phyloP scores from a whole-genome alignment of 768 basidiomycete genomes.

The Strobilomyces echinocephalus region DNA sequence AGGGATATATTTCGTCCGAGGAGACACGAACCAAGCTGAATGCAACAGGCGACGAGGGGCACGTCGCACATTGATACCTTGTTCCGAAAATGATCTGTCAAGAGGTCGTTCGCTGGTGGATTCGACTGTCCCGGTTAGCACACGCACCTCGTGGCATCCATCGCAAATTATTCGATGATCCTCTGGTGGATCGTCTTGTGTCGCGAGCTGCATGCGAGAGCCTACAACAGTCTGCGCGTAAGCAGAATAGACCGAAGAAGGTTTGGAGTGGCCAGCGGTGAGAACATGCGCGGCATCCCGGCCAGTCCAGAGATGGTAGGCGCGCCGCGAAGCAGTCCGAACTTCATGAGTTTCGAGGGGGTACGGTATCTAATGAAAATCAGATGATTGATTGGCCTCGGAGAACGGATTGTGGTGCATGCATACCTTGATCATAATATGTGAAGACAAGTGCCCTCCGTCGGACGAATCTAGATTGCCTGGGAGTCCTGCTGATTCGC shows the following conservation, averaged over 20 bases:
- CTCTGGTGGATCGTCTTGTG: constrained; percentile 29
- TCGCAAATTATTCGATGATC: constrained; percentile 63
- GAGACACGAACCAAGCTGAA: constrained; percentile 61
- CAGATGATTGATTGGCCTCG: not conserved
- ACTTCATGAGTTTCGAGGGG: constrained; percentile 73
- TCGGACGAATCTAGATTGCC: constrained; percentile 76
- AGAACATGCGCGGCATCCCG: constrained; percentile 66
- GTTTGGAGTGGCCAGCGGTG: constrained; percentile 43
- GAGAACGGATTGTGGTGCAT: not conserved
- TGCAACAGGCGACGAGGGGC: constrained; percentile 64
- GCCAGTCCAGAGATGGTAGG: constrained; percentile 70
- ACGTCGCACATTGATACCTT: constrained; percentile 88
- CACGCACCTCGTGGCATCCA: constrained; percentile 52
- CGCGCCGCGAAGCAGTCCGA: constrained; percentile 69
- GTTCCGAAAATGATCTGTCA: constrained; percentile 66
- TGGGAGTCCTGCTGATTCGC: constrained; percentile 81
- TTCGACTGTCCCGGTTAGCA: not conserved
- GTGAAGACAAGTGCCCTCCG: constrained; percentile 76
- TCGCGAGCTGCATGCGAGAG: constrained; percentile 33
- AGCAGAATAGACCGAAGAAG: constrained; percentile 56
- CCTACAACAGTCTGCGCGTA: constrained; percentile 69
- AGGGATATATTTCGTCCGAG: too few species aligned
- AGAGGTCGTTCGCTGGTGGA: not conserved
- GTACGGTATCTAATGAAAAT: constrained; percentile 65
- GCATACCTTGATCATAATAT: constrained; percentile 89